Conservation (phyloP, 495 filamentous ascomycete genomes). For the Hyphodiscus hymeniophilus region DNA sequence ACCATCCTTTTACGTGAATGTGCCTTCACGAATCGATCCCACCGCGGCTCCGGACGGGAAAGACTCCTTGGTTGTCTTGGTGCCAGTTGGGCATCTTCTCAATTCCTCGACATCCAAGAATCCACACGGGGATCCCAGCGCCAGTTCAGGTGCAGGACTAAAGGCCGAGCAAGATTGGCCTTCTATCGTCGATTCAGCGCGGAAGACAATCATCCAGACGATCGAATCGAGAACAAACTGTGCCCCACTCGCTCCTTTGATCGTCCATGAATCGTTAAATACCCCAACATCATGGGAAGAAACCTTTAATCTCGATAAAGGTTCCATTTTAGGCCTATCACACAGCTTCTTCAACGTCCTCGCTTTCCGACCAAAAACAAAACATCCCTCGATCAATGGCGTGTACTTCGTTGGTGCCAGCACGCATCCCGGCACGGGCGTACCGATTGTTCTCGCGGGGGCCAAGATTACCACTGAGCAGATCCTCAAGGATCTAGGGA, state of each 20-base stretch:
- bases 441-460: constrained; percentile 60
- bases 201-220: constrained; percentile 43
- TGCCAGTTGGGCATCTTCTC: constrained; percentile 61
- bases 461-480: constrained; percentile 52
- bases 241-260: constrained; percentile 29
- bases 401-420: constrained; percentile 60
- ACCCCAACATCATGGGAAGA: constrained; percentile 51
- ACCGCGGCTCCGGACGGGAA: constrained; percentile 53
- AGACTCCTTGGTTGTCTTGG: constrained; percentile 56
- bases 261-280: constrained; percentile 53
- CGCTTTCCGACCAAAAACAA: constrained; percentile 51
- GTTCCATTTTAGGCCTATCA: constrained; percentile 57
- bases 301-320: constrained; percentile 61
- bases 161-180: constrained; percentile 47
- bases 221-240: constrained; percentile 46
- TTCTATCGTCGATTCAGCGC: constrained; percentile 39
- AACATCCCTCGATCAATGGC: constrained; percentile 34
- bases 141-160: constrained; percentile 25
- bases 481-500: constrained; percentile 36
- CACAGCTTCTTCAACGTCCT: constrained; percentile 68
- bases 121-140: constrained; percentile 19
- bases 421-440: constrained; percentile 65
- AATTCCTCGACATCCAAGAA: constrained; percentile 5
- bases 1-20: constrained; percentile 67
- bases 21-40: constrained; percentile 56